Conservation (phyloP, 768 basidiomycete species). For the Rhizopogon rudus region DNA sequence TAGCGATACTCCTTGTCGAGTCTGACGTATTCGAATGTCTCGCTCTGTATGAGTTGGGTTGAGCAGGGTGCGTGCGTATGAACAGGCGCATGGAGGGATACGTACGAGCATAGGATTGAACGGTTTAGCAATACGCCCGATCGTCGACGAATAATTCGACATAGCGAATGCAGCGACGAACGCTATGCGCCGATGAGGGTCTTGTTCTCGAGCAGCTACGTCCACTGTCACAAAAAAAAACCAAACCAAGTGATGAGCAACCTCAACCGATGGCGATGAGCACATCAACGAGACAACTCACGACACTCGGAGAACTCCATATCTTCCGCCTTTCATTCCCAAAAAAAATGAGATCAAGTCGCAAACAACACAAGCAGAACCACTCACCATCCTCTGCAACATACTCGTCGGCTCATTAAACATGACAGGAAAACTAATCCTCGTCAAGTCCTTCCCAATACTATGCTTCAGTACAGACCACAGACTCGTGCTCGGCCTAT, state of each 20-base stretch:
- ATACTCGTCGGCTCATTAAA: constrained; percentile 95
- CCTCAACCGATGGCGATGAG: no score
- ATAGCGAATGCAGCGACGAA: constrained; percentile 96
- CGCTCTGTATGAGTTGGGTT: constrained; percentile 44
- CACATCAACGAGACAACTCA: constrained; percentile 34
- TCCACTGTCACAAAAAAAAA: constrained; percentile 50
- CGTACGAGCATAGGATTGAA: constrained; percentile 93
- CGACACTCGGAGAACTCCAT: constrained; percentile 95
- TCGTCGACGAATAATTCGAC: constrained; percentile 96
- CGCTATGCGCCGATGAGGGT: constrained; percentile 79
- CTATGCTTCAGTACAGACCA: constrained; percentile 95
- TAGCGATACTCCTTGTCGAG: constrained; percentile 89
- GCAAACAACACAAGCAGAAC: not conserved
- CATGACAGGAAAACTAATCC: constrained; percentile 91
- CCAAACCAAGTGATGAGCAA: no score
- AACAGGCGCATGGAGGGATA: constrained; percentile 4
- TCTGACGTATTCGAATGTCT: constrained; percentile 93
- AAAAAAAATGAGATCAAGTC: not conserved
- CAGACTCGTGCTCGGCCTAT: constrained; percentile 83
- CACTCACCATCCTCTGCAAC: constrained; percentile 85
- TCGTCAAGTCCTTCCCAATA: constrained; percentile 96
- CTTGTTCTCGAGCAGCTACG: constrained; percentile 69
- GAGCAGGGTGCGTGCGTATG: not conserved
- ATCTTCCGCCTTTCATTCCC: constrained; percentile 65
- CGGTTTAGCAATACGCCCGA: constrained; percentile 94